Percentiles rank a stretch among this genome's conserved stretches.
Conservation (phyloP, 78 protist genomes). For the Dictyostelium firmibasis region DNA sequence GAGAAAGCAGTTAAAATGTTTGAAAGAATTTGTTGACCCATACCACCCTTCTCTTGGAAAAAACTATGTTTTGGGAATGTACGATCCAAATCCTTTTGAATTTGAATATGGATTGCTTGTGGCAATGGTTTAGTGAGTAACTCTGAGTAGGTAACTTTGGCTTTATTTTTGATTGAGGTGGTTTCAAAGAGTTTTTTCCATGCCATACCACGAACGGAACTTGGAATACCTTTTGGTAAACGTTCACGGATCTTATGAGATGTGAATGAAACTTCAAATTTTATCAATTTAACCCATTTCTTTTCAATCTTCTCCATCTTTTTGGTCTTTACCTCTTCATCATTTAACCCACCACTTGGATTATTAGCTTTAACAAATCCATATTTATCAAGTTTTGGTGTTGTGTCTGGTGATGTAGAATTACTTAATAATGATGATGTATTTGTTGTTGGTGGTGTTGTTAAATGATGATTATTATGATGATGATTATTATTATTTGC, state of each 20-base stretch:
- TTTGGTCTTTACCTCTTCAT: conserved; percentile 40
- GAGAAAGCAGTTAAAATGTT: conserved; percentile 83
- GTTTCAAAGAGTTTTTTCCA: conserved; percentile 61
- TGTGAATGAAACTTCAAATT: background rate
- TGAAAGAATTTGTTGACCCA: conserved; percentile 73
- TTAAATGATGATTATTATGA: background rate
- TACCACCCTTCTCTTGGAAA: conserved; percentile 72
- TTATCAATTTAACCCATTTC: conserved; percentile 43
- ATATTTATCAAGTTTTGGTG: conserved; percentile 70
- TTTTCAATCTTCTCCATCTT: conserved; percentile 47
- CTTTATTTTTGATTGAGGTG: conserved; percentile 26
- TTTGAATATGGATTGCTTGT: conserved; percentile 40
- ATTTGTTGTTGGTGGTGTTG: background rate
- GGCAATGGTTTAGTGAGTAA: background rate
- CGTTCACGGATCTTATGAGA: conserved; percentile 45
- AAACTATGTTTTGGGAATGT: conserved; percentile 83
- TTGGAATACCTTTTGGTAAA: conserved; percentile 86
- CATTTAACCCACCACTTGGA: background rate
- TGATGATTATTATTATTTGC: background rate
- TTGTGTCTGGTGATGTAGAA: conserved; percentile 27
- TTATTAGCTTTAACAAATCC: conserved; percentile 62
- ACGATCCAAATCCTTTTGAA: conserved; percentile 81
- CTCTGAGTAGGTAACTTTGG: conserved; percentile 31
- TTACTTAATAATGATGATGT: background rate
- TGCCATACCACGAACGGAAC: conserved; percentile 40